Percentiles rank a stretch among this genome's conserved stretches.
These are phyloP conservation scores for Aotearoamyces nothofagi DNA, from an alignment of 2,329 filamentous ascomycete species.

Conservation along the genomic window DNA sequence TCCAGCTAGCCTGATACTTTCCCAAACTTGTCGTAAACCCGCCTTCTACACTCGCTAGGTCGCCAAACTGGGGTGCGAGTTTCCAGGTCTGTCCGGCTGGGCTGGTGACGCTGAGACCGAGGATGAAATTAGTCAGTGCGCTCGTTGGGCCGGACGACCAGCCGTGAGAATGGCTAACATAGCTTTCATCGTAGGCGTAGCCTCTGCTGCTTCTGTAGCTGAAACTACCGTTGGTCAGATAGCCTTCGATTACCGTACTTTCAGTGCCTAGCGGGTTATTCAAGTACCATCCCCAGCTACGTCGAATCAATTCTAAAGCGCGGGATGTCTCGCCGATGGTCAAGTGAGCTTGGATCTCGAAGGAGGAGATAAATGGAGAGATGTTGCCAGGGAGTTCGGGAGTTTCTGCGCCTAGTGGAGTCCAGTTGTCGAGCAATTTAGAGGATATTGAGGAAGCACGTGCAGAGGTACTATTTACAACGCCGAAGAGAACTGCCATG, in stretches of 20 bases:
- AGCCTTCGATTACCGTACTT: slow-evolving; percentile 41
- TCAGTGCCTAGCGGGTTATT: slow-evolving; percentile 36
- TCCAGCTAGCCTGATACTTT: slow-evolving; percentile 12
- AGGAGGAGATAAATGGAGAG: slow-evolving; percentile 38
- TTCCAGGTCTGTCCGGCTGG: slow-evolving; percentile 19
- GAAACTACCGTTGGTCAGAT: slow-evolving; percentile 35
- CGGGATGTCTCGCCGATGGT: slow-evolving; percentile 27
- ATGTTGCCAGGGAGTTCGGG: slow-evolving; percentile 40
- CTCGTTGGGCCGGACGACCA: slow-evolving; percentile 29
- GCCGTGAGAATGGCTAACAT: slow-evolving; percentile 29
- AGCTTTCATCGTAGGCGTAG: slow-evolving; percentile 29
- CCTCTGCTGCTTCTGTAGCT: slow-evolving; percentile 35
- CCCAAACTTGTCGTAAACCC: slow-evolving; percentile 22
- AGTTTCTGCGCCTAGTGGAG: slow-evolving; percentile 32
- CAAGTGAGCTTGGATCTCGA: slow-evolving; percentile 40
- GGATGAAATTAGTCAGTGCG: slow-evolving; percentile 24
- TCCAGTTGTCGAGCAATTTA: slow-evolving; percentile 34
- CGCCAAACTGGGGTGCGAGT: slow-evolving; percentile 23
- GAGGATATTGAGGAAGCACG: slow-evolving; percentile 25
- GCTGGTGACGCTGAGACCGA: slow-evolving; percentile 22
- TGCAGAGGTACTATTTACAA: slow-evolving; percentile 1
- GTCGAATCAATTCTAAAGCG: slow-evolving; percentile 35
- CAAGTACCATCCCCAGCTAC: slow-evolving; percentile 43
- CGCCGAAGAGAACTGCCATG: slow-evolving; percentile 24
- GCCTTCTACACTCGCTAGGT: slow-evolving; percentile 20